phyloP scores from a whole-genome alignment of 1,284 basidiomycete genomes.

The Trametes versicolor region DNA sequence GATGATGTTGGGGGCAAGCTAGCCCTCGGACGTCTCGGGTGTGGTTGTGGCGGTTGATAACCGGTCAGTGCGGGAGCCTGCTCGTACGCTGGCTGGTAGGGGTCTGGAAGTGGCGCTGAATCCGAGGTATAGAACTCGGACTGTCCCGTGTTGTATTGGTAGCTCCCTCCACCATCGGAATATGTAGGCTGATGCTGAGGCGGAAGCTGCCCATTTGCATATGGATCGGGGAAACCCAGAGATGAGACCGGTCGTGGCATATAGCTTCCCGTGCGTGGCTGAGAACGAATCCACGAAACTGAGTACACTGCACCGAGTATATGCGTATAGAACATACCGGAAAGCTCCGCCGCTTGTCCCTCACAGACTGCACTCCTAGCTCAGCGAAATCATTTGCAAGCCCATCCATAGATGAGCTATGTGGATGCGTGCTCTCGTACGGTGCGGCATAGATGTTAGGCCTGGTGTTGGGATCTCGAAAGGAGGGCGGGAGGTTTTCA shows the following conservation, averaged over 20 bases:
- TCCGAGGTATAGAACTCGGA: slow-evolving; percentile 46
- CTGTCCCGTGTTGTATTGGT: slow-evolving; percentile 46
- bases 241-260: slow-evolving; percentile 51
- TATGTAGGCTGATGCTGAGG: slow-evolving; percentile 44
- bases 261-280: slow-evolving; percentile 48
- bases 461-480: slow-evolving; percentile 67
- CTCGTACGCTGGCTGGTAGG: slow-evolving; percentile 67
- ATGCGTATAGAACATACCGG: slow-evolving; percentile 58
- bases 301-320: not conserved
- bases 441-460: slow-evolving; percentile 79
- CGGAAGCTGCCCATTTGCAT: slow-evolving; percentile 37
- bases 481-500: slow-evolving; percentile 64
- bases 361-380: slow-evolving; percentile 59
- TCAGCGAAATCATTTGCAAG: slow-evolving; percentile 72
- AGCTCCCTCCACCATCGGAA: slow-evolving; percentile 35
- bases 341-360: slow-evolving; percentile 65
- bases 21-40: slow-evolving; percentile 59
- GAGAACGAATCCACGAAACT: not conserved
- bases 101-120: slow-evolving; percentile 46
- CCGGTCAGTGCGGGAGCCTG: slow-evolving; percentile 45
- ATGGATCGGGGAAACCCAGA: slow-evolving; percentile 43
- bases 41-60: slow-evolving; percentile 40
- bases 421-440: slow-evolving; percentile 57
- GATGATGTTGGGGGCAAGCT: slow-evolving; percentile 73
- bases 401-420: slow-evolving; percentile 54